Base-by-base conservation (phyloP, 331 rosid species). In the Quercus tomentella region DNA sequence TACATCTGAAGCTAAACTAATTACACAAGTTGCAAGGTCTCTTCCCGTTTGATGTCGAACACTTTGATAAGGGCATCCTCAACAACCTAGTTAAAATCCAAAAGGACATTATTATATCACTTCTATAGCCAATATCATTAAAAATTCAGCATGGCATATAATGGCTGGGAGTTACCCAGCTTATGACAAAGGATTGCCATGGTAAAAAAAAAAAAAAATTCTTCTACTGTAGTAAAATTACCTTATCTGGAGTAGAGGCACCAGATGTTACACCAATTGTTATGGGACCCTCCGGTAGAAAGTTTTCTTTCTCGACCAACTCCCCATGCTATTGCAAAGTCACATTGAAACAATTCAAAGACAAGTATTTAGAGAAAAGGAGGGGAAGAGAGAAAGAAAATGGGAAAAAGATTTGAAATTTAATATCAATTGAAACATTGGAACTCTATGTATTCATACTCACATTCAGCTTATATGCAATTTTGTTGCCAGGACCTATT, bases 181-280 rank as follows among this genome's bases (percentile, higher is more conserved):
- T 5, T 20, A 30, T 45, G 16, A 17, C 43, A 23, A 12, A 7
- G 6, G 4, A 18, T 58, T 70, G 31, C 7, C 14, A 33, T 17
- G 49, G 58, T 25, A 43, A 43, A 25, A 35, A 33, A 1, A 31
- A 30, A 30, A 33, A 33, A 75, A 60, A 22, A 65, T 43, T 26
- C 60, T 73, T 79, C 9, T 4, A 25, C 30, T 12, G 43, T 23
- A 75, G 77, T 51, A 7, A 74, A 78, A 22, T 67, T 88, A 96
- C 99, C 98, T 96, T 96, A 84, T 96, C 99, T 4, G 98, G 99
- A 55, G 98, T 96, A 51, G 99, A 96, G 26, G 99, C 98, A 43
- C 99, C 99, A 30, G 98, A 96, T 51, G 97, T 96, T 28, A 96
- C 90, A 72, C 99, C 99, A 45, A 96, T 85, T 3, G 86, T 91